Percentiles rank a stretch among this genome's conserved stretches.
These are phyloP conservation scores for Tylopilus rubrobrunneus DNA, from an alignment of 768 basidiomycete genomes.

Conservation along the genomic window DNA sequence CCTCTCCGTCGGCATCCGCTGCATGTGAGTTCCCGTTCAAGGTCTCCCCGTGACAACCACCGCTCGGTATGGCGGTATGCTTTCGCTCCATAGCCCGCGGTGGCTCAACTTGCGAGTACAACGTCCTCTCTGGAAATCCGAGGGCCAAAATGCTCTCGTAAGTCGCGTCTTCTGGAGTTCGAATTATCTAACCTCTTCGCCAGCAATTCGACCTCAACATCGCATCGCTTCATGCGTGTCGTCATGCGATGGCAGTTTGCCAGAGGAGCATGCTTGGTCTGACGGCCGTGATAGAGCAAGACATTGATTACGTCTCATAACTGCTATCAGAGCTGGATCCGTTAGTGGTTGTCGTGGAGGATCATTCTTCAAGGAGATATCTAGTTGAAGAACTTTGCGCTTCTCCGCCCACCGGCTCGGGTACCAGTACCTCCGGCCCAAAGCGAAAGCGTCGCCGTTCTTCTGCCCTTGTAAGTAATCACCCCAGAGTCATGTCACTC, in stretches of 20 bases:
- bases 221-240: neutral
- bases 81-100: too few species aligned
- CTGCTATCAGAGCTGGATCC: slow-evolving; percentile 32
- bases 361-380: neutral
- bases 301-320: neutral
- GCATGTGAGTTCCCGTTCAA: too few species aligned
- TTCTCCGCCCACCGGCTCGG: neutral
- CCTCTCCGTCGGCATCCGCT: neutral
- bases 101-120: too few species aligned
- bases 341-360: slow-evolving; percentile 6
- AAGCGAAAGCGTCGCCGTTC: slow-evolving; percentile 1
- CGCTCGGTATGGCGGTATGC: too few species aligned
- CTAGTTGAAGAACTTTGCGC: neutral
- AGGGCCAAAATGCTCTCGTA: neutral
- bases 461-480: neutral
- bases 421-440: neutral
- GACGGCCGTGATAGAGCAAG: neutral
- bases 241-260: neutral
- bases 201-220: neutral
- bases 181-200: neutral
- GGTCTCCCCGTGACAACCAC: too few species aligned
- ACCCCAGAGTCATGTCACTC: neutral
- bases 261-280: neutral
- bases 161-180: neutral
- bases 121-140: too few species aligned